Percentiles rank a stretch among this genome's conserved stretches.
Conservation (phyloP, 2,329 filamentous ascomycete genomes). For the Calonectria hawksworthii region DNA sequence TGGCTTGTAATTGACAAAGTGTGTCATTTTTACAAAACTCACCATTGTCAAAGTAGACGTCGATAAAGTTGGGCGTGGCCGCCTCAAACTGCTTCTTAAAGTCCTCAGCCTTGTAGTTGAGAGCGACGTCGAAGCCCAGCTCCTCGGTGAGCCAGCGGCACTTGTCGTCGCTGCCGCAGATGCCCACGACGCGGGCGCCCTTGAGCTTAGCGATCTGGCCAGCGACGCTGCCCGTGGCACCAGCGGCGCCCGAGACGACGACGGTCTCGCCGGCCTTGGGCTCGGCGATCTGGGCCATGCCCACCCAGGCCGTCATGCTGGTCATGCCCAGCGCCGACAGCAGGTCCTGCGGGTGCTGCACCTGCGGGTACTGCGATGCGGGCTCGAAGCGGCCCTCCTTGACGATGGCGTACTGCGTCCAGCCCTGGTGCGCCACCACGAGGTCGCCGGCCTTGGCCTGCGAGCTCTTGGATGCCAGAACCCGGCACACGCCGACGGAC, state of each 20-base stretch:
- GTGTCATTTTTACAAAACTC: no score
- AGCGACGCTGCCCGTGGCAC: conserved; percentile 82
- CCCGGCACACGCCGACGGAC: conserved; percentile 70
- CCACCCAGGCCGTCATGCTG: conserved; percentile 82
- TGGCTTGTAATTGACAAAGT: no score
- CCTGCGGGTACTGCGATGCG: conserved; percentile 55
- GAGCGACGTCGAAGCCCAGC: conserved; percentile 75
- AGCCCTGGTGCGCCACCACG: conserved; percentile 69
- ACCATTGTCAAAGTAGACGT: conserved; percentile 81
- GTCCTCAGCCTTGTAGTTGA: conserved; percentile 78
- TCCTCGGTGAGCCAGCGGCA: conserved; percentile 74
- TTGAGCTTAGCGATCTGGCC: conserved; percentile 84
- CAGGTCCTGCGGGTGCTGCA: conserved; percentile 67
- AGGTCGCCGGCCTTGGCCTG: conserved; percentile 70
- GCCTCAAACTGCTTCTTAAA: conserved; percentile 72
- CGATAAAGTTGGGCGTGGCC: conserved; percentile 71
- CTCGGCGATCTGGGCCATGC: conserved; percentile 77
- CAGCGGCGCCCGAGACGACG: conserved; percentile 83
- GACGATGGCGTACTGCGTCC: conserved; percentile 76
- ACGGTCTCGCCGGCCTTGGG: conserved; percentile 80
- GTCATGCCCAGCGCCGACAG: conserved; percentile 76
- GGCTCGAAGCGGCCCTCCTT: conserved; percentile 64
- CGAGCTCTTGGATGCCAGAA: conserved; percentile 71
- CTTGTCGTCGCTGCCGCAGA: conserved; percentile 77
- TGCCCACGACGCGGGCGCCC: conserved; percentile 72